Evolutionary conservation across 345 rosid genomes (phyloP), one percentile per base, ranked within the genome.

Genomic region (Pistacia atlantica): DNA sequence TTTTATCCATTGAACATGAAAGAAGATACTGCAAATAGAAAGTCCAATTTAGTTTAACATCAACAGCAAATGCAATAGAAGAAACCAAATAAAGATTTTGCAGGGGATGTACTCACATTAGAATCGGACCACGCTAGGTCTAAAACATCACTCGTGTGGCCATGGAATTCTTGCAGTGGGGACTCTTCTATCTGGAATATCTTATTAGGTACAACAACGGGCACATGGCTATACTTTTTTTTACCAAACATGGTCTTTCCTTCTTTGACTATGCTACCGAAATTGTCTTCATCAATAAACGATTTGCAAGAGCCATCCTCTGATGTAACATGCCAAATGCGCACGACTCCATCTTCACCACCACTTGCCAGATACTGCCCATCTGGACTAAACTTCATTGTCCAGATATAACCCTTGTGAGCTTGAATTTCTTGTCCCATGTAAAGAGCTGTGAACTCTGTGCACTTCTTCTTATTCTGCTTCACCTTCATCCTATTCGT

Each of bases 361-460:
- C 97, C 98, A 0, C 87, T 95, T 1, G 97, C 98, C 79, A 95
- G 80, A 65, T 74, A 93, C 69, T 77, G 85, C 14, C 98, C 97
- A 76, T 89, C 92, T n/a, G 97, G 90, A 66, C 97, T 95, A 74
- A 93, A 95, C 90, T 93, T 95, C 83, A 95, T 83, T 12, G 88
- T 52, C 90, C 89, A 84, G 79, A 93, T 92, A 73, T 65, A 79
- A 73, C 99, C 93, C 1, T 78, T 86, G 77, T 93, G 99, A 77
- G 93, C 99, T 77, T 79, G 82, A 77, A 95, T 83, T 77, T 93
- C 90, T 80, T 93, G 97, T 52, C 80, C 83, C 35, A 59, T 70
- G 61, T 77, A 90, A 69, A 88, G 71, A 59, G 90, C 98, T 5
- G 97, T 81, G 48, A 92, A 81, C 88, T 95, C 99, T 84, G 79